Percentiles rank a stretch among this genome's conserved stretches.
phyloP scores from a whole-genome alignment of 192 early-diverging fungal species.

The Backusella sp. region DNA sequence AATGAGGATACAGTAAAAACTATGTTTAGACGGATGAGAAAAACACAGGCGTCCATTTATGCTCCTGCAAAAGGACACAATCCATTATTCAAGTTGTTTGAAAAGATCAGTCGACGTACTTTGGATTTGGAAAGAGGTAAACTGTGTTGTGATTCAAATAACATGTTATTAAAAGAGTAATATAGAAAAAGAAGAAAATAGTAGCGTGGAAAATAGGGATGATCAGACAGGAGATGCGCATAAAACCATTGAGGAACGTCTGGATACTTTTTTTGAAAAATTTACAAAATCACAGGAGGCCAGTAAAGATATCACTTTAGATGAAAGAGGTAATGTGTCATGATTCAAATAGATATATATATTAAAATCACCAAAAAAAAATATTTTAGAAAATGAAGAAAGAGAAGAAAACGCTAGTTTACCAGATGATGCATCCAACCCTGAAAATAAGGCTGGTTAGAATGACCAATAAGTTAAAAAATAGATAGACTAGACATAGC shows the following conservation, averaged over 20 bases:
- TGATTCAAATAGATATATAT: too few species aligned
- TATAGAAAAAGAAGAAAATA: not conserved
- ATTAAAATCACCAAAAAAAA: too few species aligned
- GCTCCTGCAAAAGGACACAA: not conserved
- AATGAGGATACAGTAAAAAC: not conserved
- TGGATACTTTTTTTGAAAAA: not conserved
- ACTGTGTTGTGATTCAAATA: not conserved
- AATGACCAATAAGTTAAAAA: not conserved
- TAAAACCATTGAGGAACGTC: too few species aligned
- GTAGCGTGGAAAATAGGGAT: too few species aligned
- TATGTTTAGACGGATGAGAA: constrained; percentile 18
- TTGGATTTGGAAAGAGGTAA: constrained; percentile 7
- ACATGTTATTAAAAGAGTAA: not conserved
- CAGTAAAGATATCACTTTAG: not conserved
- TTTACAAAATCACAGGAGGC: too few species aligned
- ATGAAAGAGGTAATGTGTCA: not conserved
- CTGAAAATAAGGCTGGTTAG: not conserved
- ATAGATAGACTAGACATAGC: too few species aligned
- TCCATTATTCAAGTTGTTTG: constrained; percentile 11
- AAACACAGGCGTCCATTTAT: constrained; percentile 8
- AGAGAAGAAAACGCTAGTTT: not conserved
- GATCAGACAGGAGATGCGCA: too few species aligned
- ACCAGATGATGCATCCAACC: not conserved
- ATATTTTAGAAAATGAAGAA: not conserved
- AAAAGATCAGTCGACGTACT: not conserved